Evolutionary conservation across 164 flowering plant species (phyloP).

Genomic region (Aristolochia fimbriata): DNA sequence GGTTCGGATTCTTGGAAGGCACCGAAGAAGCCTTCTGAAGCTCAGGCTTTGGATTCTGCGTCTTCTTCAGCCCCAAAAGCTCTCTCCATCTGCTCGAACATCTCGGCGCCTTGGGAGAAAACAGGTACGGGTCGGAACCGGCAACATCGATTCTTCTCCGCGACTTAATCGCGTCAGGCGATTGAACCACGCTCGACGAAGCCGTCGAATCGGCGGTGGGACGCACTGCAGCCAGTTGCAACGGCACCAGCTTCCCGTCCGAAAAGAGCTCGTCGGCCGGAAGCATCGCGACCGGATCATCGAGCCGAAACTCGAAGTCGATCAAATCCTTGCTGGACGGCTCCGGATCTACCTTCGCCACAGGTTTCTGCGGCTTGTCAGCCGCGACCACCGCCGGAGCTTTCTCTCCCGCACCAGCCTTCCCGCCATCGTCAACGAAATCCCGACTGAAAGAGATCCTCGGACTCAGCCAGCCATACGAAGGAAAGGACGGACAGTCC

Average conservation of each 20-base stretch:
- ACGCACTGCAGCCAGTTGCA: slow-evolving; percentile 24
- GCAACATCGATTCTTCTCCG: slow-evolving; percentile 25
- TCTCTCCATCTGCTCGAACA: slow-evolving; percentile 88
- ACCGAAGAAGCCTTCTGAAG: slow-evolving; percentile 16
- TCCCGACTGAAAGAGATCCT: slow-evolving; percentile 51
- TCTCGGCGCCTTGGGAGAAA: slow-evolving; percentile 83
- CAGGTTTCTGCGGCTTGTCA: not conserved
- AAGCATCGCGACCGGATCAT: slow-evolving; percentile 70
- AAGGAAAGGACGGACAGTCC: slow-evolving; percentile 28
- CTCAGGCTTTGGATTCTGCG: slow-evolving; percentile 30
- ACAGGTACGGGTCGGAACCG: slow-evolving; percentile 37
- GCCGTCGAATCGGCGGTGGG: not conserved
- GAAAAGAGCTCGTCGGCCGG: slow-evolving; percentile 85
- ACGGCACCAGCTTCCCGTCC: slow-evolving; percentile 77
- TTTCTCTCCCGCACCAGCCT: slow-evolving; percentile 4
- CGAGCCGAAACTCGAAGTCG: slow-evolving; percentile 83
- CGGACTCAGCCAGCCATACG: slow-evolving; percentile 65
- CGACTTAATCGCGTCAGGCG: slow-evolving; percentile 24
- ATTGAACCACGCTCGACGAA: slow-evolving; percentile 2
- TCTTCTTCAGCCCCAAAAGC: slow-evolving; percentile 59
- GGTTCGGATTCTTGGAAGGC: slow-evolving; percentile 7
- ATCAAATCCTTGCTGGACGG: slow-evolving; percentile 18
- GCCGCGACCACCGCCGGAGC: slow-evolving; percentile 1
- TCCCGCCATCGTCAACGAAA: slow-evolving; percentile 21
- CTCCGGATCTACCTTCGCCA: slow-evolving; percentile 21